Base-by-base conservation (phyloP, 495 filamentous ascomycete species). In the Aspergillus carlsbadensis region DNA sequence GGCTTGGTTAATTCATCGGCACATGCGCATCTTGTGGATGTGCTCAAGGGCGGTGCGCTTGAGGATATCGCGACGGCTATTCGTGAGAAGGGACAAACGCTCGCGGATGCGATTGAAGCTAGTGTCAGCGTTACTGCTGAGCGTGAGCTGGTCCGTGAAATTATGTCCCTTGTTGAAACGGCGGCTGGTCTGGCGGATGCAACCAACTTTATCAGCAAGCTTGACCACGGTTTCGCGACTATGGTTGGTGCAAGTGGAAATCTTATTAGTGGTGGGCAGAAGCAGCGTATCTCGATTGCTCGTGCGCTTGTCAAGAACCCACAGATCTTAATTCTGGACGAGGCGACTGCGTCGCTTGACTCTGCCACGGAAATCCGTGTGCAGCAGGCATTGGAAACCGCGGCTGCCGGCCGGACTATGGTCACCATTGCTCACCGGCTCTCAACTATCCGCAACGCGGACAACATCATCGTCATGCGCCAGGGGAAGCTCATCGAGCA, bases 331-430 rank as follows among this genome's bases (percentile, higher is more conserved):
- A 58, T 85, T 6, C 69, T 85, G 13, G 82, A 85, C 61, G 82
- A 85, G 57, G 82, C 81, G 1, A 85, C 82, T 0, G 75, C 73
- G 15, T 77, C 79, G 51, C 66, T 85, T 22, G 82, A 85, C 58
- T 72, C 74, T 11, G 65, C 74, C 63, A 89, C 86, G 1, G 90
- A 94, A 59, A 76, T 82, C 44, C 75, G 82, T 52, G 90, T 92
- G 40, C 89, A 92, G 65, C 75, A 81, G 26, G 86, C 87, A 6
- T 76, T 92, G 45, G 56, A 71, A 3, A 58, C 57, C 10, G 69
- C 70, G 22, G 71, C 71, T 31, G 43, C 40, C 2, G 63, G 63
- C 18, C 64, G 67, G 10, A 81, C 78, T 7, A 60, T 74, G 1
- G 62, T 82, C 14, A 70, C 71, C 6, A 71, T 82, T 42, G 79